Conservation (phyloP, 129 eudicot genomes). For the Artemisia argyi region DNA sequence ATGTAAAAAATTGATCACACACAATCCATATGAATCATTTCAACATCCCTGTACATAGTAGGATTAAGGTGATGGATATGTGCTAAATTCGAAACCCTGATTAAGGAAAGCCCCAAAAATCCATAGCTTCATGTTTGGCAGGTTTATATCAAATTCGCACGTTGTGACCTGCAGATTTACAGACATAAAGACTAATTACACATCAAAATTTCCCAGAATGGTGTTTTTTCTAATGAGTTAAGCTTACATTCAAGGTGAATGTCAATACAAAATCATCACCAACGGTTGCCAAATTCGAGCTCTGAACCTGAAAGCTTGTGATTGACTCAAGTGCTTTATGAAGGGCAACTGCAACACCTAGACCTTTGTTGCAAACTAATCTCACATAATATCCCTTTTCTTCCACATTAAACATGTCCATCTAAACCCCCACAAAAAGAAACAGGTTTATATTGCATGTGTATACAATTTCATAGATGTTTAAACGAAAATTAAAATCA, state of each 20-base stretch:
- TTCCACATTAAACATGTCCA: constrained; percentile 72
- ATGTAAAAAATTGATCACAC: constrained; percentile 23
- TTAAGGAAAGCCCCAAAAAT: constrained; percentile 62
- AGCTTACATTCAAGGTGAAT: constrained; percentile 61
- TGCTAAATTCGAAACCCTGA: constrained; percentile 68
- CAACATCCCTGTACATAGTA: neutral
- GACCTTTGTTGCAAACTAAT: constrained; percentile 57
- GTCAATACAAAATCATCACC: constrained; percentile 54
- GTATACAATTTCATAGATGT: neutral
- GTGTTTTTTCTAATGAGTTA: neutral
- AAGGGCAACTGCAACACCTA: constrained; percentile 61
- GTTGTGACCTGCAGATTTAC: constrained; percentile 25
- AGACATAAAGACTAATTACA: neutral
- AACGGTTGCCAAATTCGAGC: constrained; percentile 54
- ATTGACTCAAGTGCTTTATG: constrained; percentile 66
- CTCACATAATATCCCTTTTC: constrained; percentile 65
- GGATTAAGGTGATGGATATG: constrained; percentile 16
- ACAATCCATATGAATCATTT: neutral
- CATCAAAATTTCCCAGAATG: neutral
- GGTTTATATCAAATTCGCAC: neutral
- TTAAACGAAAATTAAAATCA: neutral
- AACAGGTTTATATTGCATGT: neutral
- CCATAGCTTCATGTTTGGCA: constrained; percentile 41
- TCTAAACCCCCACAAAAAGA: constrained; percentile 29
- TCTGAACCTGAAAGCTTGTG: constrained; percentile 49